Percentiles rank a stretch among this genome's conserved stretches.
Evolutionary conservation across 2,329 filamentous ascomycete genomes (phyloP).

Genomic region (Basipetospora sp.): DNA sequence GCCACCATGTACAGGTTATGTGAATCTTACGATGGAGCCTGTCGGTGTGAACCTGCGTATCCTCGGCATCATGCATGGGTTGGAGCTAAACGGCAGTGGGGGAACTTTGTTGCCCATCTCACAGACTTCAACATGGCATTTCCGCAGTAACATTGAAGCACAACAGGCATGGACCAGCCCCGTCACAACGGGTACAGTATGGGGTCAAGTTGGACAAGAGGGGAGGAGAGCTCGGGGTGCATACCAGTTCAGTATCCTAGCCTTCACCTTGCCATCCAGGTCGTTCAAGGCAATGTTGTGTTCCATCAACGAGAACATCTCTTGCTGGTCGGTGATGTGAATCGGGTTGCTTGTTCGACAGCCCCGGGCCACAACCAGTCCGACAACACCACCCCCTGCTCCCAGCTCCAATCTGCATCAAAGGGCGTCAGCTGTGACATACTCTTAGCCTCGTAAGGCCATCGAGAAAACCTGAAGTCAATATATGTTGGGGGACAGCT

Average conservation of each 20-base stretch:
- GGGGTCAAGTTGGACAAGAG: background rate
- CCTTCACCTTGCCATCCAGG: conserved; percentile 46
- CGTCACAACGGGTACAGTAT: too few relatives aligned
- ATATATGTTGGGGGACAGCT: too few relatives aligned
- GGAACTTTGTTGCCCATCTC: background rate
- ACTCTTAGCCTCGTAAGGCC: conserved; percentile 6
- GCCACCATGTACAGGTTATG: background rate
- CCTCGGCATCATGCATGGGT: too few relatives aligned
- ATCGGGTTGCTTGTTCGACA: conserved; percentile 34
- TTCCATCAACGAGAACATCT: conserved; percentile 75
- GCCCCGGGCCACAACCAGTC: conserved; percentile 44
- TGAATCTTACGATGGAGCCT: too few relatives aligned
- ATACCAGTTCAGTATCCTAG: conserved; percentile 69
- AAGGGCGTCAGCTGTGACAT: conserved; percentile 5
- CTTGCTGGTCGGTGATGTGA: conserved; percentile 71
- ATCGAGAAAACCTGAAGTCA: background rate
- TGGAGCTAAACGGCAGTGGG: background rate
- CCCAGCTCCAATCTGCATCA: conserved; percentile 76
- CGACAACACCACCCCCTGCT: conserved; percentile 79
- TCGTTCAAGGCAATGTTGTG: conserved; percentile 74
- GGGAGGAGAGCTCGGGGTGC: conserved; percentile 17
- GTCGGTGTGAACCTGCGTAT: background rate
- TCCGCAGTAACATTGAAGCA: background rate
- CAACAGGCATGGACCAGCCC: background rate
- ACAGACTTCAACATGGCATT: background rate